Evolutionary conservation across 148 eudicot genomes (phyloP), one percentile per base, ranked within the genome.

Genomic region (Vaccinium darrowii): DNA sequence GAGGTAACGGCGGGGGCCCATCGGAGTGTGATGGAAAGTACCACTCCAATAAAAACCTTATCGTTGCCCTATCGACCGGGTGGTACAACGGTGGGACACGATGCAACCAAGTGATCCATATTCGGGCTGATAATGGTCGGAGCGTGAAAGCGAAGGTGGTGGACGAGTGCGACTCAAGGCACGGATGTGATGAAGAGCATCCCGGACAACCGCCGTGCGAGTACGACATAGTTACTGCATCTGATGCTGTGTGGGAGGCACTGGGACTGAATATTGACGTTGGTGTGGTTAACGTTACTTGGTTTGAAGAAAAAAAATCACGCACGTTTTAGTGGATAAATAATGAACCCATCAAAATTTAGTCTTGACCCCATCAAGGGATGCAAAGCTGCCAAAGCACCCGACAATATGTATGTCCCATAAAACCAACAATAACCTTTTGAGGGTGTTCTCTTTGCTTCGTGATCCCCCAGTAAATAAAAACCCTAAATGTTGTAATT

Each of bases 151-250:
- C 30, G 15, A 76, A 76, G 56, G 79, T 76, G 21, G 79, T 49
- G 79, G 79, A 49, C 11, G 77, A 74, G 77, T 74, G 77, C 18
- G 77, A 74, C 49, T 72, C 76, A 36, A 72, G 50, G 76, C 43
- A 33, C 9, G 76, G 49, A 14, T 72, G 76, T 33, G 76, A 72
- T 15, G 76, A 21, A 33, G 76, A 72, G 76, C n/a, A 72, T 1
- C 49, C n/a, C 39, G 76, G 43, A 36, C 76, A 36, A 14, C 21
- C 47, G 13, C 76, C 76, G 4, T 72, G 50, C 21, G 49, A 0
- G 9, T 14, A 75, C 4, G 43, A 75, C 78, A 19, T 43, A 43
- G 78, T 75, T 7, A n/a, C 8, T 43, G 78, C 52, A 43, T 75
- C 78, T 10, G 78, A 75, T 75, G 78, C 78, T 23, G 78, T 75